A percentile compares a stretch with the other conserved stretches of the same genome.
phyloP scores from a whole-genome alignment of 345 rosid species.

The Euphorbia tirucalli region DNA sequence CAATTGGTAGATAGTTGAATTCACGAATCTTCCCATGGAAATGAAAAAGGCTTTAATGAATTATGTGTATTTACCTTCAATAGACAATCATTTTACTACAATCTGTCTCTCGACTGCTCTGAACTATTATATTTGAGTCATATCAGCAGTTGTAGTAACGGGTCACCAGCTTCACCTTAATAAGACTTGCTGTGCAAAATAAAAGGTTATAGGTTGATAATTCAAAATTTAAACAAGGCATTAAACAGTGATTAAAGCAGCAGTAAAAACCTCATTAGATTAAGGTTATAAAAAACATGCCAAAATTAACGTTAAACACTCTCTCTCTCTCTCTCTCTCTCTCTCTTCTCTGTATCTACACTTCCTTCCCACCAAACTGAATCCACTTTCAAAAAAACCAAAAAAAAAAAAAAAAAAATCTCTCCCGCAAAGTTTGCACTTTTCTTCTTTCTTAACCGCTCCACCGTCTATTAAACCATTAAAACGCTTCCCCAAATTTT shows the following conservation, averaged over 20 bases:
- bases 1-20: too few relatives aligned
- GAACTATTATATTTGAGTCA: too few relatives aligned
- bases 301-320: conserved; percentile 20
- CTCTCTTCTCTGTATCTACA: conserved; percentile 7
- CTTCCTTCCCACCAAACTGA: conserved; percentile 55
- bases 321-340: conserved; percentile 4
- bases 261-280: background rate
- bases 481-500: conserved; percentile 14
- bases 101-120: too few relatives aligned
- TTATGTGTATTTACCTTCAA: too few relatives aligned
- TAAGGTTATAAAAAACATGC: background rate
- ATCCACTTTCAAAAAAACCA: conserved; percentile 71
- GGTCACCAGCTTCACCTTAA: too few relatives aligned
- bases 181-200: too few relatives aligned
- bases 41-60: too few relatives aligned
- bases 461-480: conserved; percentile 22
- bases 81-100: too few relatives aligned
- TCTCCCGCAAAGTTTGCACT: conserved; percentile 55
- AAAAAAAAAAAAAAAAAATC: background rate
- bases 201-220: too few relatives aligned
- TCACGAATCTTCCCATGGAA: too few relatives aligned
- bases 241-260: too few relatives aligned
- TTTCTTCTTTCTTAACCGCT: conserved; percentile 60
- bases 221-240: background rate
- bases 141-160: too few relatives aligned